phyloP scores from a whole-genome alignment of 73 alveolate genomes.

The Urostyla sp. region DNA sequence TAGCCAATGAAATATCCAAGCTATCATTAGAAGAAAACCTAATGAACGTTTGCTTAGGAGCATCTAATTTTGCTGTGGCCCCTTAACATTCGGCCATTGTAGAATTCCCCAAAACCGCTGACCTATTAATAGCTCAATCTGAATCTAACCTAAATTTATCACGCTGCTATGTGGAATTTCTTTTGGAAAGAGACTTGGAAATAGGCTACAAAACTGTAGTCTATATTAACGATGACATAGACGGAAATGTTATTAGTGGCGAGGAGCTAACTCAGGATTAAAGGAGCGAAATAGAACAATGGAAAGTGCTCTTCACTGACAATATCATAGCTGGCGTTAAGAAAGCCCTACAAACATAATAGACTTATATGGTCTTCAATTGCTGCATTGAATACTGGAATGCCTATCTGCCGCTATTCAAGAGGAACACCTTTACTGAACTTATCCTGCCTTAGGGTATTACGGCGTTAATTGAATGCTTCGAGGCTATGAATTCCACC shows the following conservation, averaged over 20 bases:
- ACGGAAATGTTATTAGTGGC: constrained; percentile 85
- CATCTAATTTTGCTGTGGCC: constrained; percentile 78
- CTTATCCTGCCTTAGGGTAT: constrained; percentile 86
- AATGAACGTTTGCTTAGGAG: constrained; percentile 88
- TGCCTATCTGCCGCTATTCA: constrained; percentile 89
- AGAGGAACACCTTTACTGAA: constrained; percentile 85
- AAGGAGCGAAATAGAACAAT: too few species aligned
- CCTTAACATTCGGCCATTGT: constrained; percentile 88
- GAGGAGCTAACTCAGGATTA: constrained; percentile 83
- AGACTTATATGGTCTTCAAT: constrained; percentile 96
- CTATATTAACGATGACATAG: constrained; percentile 77
- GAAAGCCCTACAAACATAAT: constrained; percentile 89
- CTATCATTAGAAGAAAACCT: constrained; percentile 87
- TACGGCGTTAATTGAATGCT: constrained; percentile 88
- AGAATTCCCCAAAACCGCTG: constrained; percentile 96
- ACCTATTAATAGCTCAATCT: constrained; percentile 91
- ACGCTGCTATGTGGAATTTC: constrained; percentile 86
- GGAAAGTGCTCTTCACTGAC: constrained; percentile 87
- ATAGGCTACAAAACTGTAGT: constrained; percentile 84
- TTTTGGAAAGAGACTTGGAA: constrained; percentile 91
- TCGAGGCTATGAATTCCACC: constrained; percentile 94
- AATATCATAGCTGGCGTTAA: constrained; percentile 91
- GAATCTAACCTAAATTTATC: constrained; percentile 92
- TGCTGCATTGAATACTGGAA: constrained; percentile 97
- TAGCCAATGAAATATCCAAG: constrained; percentile 85